phyloP scores from a whole-genome alignment of 805 yeast genomes.

The Pichia paraexigua region DNA sequence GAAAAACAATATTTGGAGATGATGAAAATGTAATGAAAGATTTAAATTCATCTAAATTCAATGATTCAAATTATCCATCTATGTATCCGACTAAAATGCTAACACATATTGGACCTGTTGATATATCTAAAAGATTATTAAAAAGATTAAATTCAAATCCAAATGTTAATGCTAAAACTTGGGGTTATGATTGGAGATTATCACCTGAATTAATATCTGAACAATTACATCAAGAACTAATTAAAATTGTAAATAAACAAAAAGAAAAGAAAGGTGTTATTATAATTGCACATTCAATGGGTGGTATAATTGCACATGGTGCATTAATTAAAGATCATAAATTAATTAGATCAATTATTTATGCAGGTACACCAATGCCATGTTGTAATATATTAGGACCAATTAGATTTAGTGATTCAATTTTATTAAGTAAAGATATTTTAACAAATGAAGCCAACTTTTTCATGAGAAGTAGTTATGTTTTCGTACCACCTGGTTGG shows the following conservation, averaged over 20 bases:
- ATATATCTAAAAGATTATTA: constrained; percentile 57
- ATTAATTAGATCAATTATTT: constrained; percentile 65
- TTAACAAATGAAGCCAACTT: constrained; percentile 77
- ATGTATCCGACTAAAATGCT: constrained; percentile 71
- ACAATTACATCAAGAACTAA: constrained; percentile 43
- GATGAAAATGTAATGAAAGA: not conserved
- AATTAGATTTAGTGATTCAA: constrained; percentile 70
- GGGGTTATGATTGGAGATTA: constrained; percentile 93
- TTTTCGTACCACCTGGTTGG: constrained; percentile 68
- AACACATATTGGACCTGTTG: constrained; percentile 82
- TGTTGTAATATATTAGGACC: constrained; percentile 88
- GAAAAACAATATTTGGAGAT: constrained; percentile 21
- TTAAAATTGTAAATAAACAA: constrained; percentile 32
- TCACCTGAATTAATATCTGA: constrained; percentile 49
- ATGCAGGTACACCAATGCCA: constrained; percentile 77
- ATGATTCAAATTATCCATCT: not conserved
- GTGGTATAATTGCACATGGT: constrained; percentile 79
- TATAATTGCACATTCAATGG: constrained; percentile 90
- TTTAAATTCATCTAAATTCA: not conserved
- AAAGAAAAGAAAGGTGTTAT: constrained; percentile 45
- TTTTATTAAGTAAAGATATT: constrained; percentile 63
- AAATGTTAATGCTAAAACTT: constrained; percentile 55
- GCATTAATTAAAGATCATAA: constrained; percentile 62
- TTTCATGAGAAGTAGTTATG: constrained; percentile 78
- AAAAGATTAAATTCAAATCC: constrained; percentile 47